Base-by-base conservation (phyloP, 176 grass and related monocot species). In the Triticum dicoccoides region DNA sequence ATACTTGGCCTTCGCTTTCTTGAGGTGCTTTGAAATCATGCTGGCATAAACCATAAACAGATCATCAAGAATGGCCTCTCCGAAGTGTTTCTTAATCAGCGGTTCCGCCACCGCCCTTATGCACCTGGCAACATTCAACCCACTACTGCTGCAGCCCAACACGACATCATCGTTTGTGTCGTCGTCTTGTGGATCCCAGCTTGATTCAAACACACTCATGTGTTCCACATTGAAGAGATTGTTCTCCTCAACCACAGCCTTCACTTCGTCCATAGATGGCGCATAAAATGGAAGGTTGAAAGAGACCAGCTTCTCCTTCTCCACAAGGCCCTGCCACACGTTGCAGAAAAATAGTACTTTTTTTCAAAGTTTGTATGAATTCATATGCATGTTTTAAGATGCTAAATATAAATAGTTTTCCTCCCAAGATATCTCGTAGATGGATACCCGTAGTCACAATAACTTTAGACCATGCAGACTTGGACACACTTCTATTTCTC, bases 271-370 rank as follows among this genome's bases (percentile, higher is more conserved):
- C 18, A 89, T 33, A 1, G 95, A 94, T 6, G 95, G 88, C 56
- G 80, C 62, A 68, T 97, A 97, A 59, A 91, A 65, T 21, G 90
- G 95, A 23, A 97, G 11, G 79, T 97, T 85, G 81, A 94, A 94
- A 9, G 84, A 67, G 70, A 87, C 70, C 89, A 95, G 56, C 54
- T 91, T 91, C 11, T 89, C 84, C 58, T 91, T 15, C 77, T 87
- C 81, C 70, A 95, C 89, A 21, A 76, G 81, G 2, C 91, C 87
- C 91, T 95, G 61, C 44, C 44, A 45, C 44, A 45, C 3, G 44
- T 45, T 12, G 44, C 11, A 45, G 12, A 45, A 45, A 45, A 45
- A 45, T 13, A 45, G 0, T 45, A 45, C 44, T 13, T 45, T 45
- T 27, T 45, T 4, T 1, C 44, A 45, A 45, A 12, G 10, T 45